Percentiles rank a stretch among this genome's conserved stretches.
Conservation (phyloP, 768 basidiomycete species). For the Leucocoprinus leucothites region DNA sequence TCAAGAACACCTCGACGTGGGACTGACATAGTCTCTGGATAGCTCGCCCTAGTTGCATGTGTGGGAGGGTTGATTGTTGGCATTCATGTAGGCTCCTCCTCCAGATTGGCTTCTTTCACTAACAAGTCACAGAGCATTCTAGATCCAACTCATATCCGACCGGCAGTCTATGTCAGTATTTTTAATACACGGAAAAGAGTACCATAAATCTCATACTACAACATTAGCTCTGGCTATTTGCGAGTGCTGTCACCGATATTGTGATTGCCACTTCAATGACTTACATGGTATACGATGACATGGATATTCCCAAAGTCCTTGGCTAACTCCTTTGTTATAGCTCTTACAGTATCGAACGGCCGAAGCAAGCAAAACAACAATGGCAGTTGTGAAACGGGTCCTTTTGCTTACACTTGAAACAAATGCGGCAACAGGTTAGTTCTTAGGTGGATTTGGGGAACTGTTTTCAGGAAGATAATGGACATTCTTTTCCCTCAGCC, state of each 20-base stretch:
- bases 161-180: too few species aligned
- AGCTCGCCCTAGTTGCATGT: conserved; percentile 2
- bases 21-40: too few species aligned
- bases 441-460: not conserved
- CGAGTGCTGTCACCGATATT: too few species aligned
- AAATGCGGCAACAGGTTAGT: not conserved
- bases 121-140: not conserved
- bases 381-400: not conserved
- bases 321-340: not conserved
- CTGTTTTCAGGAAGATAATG: not conserved
- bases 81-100: not conserved
- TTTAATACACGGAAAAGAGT: too few species aligned
- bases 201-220: too few species aligned
- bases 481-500: not conserved
- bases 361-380: not conserved
- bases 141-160: too few species aligned
- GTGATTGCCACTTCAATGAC: conserved; percentile 3
- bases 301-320: too few species aligned
- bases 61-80: not conserved
- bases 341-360: not conserved
- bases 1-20: not conserved
- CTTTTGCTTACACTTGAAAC: conserved; percentile 1
- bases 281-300: not conserved
- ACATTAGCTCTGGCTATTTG: too few species aligned
- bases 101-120: not conserved